Conservation (phyloP, 768 basidiomycete genomes). For the Candolleomyces aberdarensis region DNA sequence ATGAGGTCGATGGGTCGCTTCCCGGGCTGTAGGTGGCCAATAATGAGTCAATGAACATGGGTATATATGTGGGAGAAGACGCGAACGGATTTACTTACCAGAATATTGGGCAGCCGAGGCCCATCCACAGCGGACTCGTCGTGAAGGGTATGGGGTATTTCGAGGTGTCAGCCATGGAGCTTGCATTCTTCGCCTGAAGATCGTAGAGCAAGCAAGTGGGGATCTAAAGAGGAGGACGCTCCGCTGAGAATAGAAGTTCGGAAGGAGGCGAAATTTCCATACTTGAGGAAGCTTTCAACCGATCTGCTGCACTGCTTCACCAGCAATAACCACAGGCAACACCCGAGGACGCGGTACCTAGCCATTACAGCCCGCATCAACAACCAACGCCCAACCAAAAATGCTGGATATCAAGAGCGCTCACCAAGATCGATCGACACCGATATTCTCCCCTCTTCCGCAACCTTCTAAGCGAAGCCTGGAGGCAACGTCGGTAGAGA, state of each 20-base stretch:
- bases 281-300: constrained; percentile 83
- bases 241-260: background rate
- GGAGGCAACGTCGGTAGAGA: no score
- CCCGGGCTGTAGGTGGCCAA: constrained; percentile 45
- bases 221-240: no score
- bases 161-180: no score
- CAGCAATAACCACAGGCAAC: constrained; percentile 83
- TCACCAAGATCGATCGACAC: constrained; percentile 25
- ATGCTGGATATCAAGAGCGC: background rate
- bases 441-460: constrained; percentile 38
- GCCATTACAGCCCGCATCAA: background rate
- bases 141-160: constrained; percentile 62
- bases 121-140: constrained; percentile 64
- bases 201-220: no score
- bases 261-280: constrained; percentile 9
- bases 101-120: constrained; percentile 73
- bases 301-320: constrained; percentile 80
- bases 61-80: background rate
- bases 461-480: no score
- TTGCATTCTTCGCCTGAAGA: no score
- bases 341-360: constrained; percentile 56
- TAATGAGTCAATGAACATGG: background rate
- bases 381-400: constrained; percentile 18
- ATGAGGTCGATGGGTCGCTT: constrained; percentile 79
- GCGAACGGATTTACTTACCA: constrained; percentile 44